Evolutionary conservation across 495 filamentous ascomycete genomes (phyloP), one percentile per base, ranked within the genome.

Genomic region (Mycothermus thermophilus): DNA sequence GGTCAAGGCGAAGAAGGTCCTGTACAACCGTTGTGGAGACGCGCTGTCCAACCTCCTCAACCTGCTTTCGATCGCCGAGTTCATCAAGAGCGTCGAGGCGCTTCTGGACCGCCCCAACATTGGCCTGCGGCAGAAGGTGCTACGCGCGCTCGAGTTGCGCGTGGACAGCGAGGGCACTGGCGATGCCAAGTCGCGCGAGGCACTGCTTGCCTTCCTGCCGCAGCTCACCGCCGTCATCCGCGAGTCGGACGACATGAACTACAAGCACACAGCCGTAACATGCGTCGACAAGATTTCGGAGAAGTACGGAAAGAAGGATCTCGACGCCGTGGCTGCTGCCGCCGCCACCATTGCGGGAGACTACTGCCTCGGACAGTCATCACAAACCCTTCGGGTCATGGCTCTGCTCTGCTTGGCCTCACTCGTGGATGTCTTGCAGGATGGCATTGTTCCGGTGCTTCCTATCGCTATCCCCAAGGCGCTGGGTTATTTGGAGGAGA

Each of bases 251-350:
- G 71, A 87, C 46, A 67, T 74, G 26, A 63, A 73, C 23, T 72
- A 90, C 48, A 88, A 84, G 56, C 79, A 79, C 44, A 79, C 77
- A 18, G 81, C 86, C 4, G 68, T 96, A 26, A 69, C 72, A 25
- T 96, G 90, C 47, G 80, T 94, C 31, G 84, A 94, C 58, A 77
- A 78, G 46, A 87, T 96, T 34, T 72, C 81, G 7, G 83, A 92
- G 57, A 82, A 82, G 51, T 94, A 92, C 51, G 90, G 90, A 35
- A 88, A 87, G 57, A 83, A 80, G 48, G 80, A 88, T 46, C 63
- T 74, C 1, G 73, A 74, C 38, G 64, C 67, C 4, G 69, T 74
- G 21, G 58, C 63, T 6, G 77, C 76, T 33, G 75, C 83, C 16
- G 82, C 83, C 8, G 62, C 73, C 32, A 75, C 79, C 5, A 77